These are phyloP conservation scores for Calocybe gambosa DNA, from an alignment of 1,284 basidiomycete genomes.

Conservation along the genomic window DNA sequence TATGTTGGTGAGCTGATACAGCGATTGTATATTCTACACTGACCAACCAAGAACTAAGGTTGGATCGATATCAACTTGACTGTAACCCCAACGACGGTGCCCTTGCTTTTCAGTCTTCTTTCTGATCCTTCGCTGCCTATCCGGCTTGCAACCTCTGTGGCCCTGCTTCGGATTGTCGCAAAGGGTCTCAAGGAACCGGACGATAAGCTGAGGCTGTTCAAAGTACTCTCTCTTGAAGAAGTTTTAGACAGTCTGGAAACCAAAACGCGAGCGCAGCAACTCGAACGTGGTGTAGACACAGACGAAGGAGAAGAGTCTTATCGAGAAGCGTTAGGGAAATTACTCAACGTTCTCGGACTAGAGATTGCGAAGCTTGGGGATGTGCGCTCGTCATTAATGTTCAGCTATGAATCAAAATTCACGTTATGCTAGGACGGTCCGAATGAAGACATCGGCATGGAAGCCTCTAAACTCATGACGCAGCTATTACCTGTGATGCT, in stretches of 20 bases:
- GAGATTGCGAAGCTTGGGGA: constrained; percentile 85
- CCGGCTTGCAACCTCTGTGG: constrained; percentile 77
- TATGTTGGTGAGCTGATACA: constrained; percentile 77
- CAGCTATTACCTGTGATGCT: constrained; percentile 80
- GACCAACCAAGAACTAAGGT: constrained; percentile 42
- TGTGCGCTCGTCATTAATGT: constrained; percentile 23
- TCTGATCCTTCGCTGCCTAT: constrained; percentile 76
- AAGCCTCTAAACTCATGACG: constrained; percentile 65
- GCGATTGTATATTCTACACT: neutral
- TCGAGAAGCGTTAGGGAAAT: constrained; percentile 81
- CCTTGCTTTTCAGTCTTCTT: constrained; percentile 81
- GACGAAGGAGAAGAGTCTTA: constrained; percentile 82
- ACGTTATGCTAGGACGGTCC: constrained; percentile 47
- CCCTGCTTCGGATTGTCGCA: constrained; percentile 77
- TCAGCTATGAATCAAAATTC: neutral
- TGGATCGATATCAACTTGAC: constrained; percentile 99
- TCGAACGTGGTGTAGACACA: constrained; percentile 58
- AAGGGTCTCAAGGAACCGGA: constrained; percentile 92
- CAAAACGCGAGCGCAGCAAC: constrained; percentile 67
- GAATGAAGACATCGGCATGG: constrained; percentile 55
- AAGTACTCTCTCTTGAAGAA: constrained; percentile 80
- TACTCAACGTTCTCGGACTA: constrained; percentile 79
- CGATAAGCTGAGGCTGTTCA: constrained; percentile 89
- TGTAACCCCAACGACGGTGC: constrained; percentile 86
- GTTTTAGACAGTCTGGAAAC: constrained; percentile 77